phyloP scores from a whole-genome alignment of 2,329 filamentous ascomycete species.

The Apiospora arundinis region DNA sequence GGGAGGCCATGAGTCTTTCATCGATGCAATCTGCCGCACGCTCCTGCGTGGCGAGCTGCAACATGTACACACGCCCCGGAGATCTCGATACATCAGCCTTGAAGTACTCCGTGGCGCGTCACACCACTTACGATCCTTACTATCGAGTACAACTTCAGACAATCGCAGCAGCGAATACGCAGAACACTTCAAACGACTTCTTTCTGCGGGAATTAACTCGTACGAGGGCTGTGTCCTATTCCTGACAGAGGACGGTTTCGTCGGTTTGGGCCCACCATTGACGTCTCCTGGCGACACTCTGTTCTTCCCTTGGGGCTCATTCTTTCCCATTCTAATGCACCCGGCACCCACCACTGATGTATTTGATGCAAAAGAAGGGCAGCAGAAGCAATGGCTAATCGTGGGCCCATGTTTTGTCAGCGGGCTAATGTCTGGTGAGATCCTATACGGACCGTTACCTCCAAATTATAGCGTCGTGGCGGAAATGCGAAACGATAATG shows the following conservation, averaged over 20 bases:
- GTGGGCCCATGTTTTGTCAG: constrained; percentile 1
- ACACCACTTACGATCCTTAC: not conserved
- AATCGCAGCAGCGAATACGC: too few species aligned
- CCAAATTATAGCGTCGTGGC: not conserved
- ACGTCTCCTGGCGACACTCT: not conserved
- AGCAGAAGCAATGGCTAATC: not conserved
- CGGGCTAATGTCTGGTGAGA: constrained; percentile 5
- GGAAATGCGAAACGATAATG: rapidly evolving
- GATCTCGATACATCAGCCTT: not conserved
- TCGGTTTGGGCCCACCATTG: not conserved
- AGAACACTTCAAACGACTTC: not conserved
- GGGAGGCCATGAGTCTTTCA: not conserved
- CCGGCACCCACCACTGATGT: not conserved
- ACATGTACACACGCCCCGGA: too few species aligned
- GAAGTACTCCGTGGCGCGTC: not conserved
- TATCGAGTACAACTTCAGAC: too few species aligned
- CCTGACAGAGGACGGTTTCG: not conserved
- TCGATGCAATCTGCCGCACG: not conserved
- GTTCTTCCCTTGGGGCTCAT: not conserved
- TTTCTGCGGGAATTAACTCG: rapidly evolving
- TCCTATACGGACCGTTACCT: not conserved
- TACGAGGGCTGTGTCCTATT: not conserved
- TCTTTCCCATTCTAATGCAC: not conserved
- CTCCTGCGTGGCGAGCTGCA: too few species aligned
- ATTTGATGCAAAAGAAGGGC: not conserved